Conservation (phyloP, 2,329 filamentous ascomycete genomes). For the Parascedosporium putredinis region DNA sequence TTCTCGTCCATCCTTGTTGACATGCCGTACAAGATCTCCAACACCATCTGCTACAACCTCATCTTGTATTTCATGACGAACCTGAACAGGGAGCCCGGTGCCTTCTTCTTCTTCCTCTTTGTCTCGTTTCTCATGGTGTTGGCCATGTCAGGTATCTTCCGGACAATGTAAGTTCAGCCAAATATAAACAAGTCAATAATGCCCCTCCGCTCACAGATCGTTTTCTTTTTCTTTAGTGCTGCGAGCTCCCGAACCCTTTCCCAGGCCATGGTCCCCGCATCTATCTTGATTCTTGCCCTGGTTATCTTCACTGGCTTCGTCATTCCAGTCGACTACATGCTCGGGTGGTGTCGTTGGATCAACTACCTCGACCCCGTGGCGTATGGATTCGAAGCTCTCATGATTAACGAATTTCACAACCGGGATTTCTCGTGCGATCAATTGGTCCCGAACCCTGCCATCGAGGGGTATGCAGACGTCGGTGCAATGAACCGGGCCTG, state of each 20-base stretch:
- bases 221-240: too few species aligned
- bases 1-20: not conserved
- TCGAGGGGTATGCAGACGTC: slow-evolving; percentile 17
- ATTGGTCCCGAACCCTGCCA: slow-evolving; percentile 14
- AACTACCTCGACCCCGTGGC: slow-evolving; percentile 53
- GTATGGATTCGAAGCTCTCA: slow-evolving; percentile 31
- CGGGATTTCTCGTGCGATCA: slow-evolving; percentile 24
- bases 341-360: slow-evolving; percentile 40
- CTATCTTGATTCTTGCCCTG: slow-evolving; percentile 39
- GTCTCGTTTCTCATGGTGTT: slow-evolving; percentile 64
- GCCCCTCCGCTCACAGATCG: too few species aligned
- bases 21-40: slow-evolving; percentile 64
- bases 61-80: slow-evolving; percentile 82
- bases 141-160: slow-evolving; percentile 79
- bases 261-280: slow-evolving; percentile 48
- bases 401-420: slow-evolving; percentile 17
- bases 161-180: too few species aligned
- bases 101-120: slow-evolving; percentile 80
- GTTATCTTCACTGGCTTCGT: slow-evolving; percentile 45
- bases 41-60: slow-evolving; percentile 67
- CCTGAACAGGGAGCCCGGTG: slow-evolving; percentile 58
- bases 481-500: slow-evolving; percentile 26
- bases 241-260: slow-evolving; percentile 61
- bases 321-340: slow-evolving; percentile 24
- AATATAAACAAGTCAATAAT: too few species aligned